Evolutionary conservation across 495 filamentous ascomycete species (phyloP), one percentile per base, ranked within the genome.

Genomic region (Lasiosphaeriaceae sp.): DNA sequence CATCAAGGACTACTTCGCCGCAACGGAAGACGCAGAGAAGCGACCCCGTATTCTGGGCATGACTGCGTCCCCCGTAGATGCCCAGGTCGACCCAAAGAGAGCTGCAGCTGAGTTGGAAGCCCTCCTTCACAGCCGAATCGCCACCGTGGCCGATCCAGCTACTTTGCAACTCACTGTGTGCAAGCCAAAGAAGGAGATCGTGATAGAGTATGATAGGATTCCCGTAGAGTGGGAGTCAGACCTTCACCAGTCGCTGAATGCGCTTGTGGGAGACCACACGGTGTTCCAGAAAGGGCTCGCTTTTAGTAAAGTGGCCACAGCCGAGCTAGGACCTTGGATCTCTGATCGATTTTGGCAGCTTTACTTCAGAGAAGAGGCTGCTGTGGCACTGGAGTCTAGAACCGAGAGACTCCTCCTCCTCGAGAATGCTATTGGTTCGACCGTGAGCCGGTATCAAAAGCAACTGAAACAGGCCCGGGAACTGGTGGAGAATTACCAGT

Each of bases 11-110:
- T 90, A 87, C 56, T 98, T 97, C 62, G 66, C 72, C 31, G 70
- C 75, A 16, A 58, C 65, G 20, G 21, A 55, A 43, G 65, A 73
- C 0, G 67, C 67, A 1, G 63, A 70, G 1, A 75, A 71, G 19
- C 79, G 84, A 2, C 95, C 94, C 14, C 87, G 87, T 54, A 85
- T 99, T 21, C 89, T 99, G 64, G 94, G 93, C 17, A 96, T 99
- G 93, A 99, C 94, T 9, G 94, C 94, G 16, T 97, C 93, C 11
- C 94, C 94, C 2, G 86, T 97, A n/a, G 93, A 97, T 74, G 84
- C 87, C 2, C 86, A 88, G 61, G 77, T 80, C 0, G 83, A 94
- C 63, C 80, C 90, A 22, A 73, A 81, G 20, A 74, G 83, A 41
- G 88, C 88, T 53, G 91, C 90, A 21, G 86, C 83, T 24, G 81